A percentile compares a stretch with the other conserved stretches of the same genome.
Evolutionary conservation across 208 protist genomes (phyloP).

Genomic region (Wallacemonas sp.): DNA sequence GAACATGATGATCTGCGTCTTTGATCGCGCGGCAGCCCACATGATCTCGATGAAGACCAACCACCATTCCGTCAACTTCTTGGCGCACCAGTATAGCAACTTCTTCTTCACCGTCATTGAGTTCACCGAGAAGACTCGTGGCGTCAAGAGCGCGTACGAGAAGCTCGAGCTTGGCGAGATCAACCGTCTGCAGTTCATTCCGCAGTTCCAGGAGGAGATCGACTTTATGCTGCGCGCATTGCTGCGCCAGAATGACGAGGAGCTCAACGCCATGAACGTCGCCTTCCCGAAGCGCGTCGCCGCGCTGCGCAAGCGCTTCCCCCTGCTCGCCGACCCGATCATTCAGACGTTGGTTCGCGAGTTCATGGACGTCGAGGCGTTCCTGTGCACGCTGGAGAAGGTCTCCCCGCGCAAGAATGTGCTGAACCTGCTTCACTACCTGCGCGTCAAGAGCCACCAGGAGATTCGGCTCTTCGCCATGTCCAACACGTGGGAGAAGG

Average conservation of each 20-base stretch:
- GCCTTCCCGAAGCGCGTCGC: conserved; percentile 55
- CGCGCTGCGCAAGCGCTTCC: conserved; percentile 56
- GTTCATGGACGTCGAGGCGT: conserved; percentile 67
- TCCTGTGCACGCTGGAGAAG: conserved; percentile 76
- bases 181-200: conserved; percentile 67
- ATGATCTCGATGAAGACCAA: conserved; percentile 38
- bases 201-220: conserved; percentile 53
- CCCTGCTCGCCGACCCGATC: conserved; percentile 61
- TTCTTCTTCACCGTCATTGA: conserved; percentile 68
- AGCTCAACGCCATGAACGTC: conserved; percentile 59
- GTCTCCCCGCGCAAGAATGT: conserved; percentile 79
- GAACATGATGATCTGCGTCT: conserved; percentile 74
- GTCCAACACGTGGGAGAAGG: conserved; percentile 74
- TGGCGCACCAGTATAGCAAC: conserved; percentile 71
- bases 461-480: conserved; percentile 79
- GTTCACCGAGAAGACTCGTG: conserved; percentile 65
- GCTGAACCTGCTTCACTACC: conserved; percentile 77
- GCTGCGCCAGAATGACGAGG: conserved; percentile 57
- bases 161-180: conserved; percentile 77
- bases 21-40: conserved; percentile 61
- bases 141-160: conserved; percentile 53
- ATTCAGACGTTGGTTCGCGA: conserved; percentile 68
- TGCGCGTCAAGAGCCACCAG: conserved; percentile 74
- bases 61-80: conserved; percentile 40
- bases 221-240: conserved; percentile 65